These are phyloP conservation scores for Aspergillus leporis DNA, from an alignment of 495 filamentous ascomycete species.

Conservation along the genomic window DNA sequence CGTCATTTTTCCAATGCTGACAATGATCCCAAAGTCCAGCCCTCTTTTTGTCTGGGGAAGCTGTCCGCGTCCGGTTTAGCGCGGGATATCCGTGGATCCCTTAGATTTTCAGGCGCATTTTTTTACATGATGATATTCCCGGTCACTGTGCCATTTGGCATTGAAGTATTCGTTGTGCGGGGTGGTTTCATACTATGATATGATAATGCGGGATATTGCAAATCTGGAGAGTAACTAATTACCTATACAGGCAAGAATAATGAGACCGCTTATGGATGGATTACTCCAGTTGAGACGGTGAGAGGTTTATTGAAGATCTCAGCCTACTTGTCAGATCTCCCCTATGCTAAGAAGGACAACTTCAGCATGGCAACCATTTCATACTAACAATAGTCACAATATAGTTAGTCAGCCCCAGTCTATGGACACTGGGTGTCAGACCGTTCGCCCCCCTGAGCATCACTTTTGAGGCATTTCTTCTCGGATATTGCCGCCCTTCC, in stretches of 20 bases:
- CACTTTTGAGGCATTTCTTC: slow-evolving; percentile 6
- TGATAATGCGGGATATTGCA: slow-evolving; percentile 4
- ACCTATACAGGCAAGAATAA: neutral
- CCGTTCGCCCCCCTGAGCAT: neutral
- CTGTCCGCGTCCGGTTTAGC: slow-evolving; percentile 10
- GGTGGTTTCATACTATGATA: neutral
- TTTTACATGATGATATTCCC: neutral
- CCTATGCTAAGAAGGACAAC: slow-evolving; percentile 1
- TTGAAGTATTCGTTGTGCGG: neutral
- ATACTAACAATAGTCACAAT: neutral
- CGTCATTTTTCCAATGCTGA: slow-evolving; percentile 4
- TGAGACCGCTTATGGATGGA: neutral
- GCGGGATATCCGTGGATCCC: neutral
- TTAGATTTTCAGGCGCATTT: neutral
- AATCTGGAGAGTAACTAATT: neutral
- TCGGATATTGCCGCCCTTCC: neutral
- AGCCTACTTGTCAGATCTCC: slow-evolving; percentile 6
- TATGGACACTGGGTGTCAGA: too few species aligned
- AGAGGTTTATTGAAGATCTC: slow-evolving; percentile 13
- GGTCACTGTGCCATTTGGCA: neutral
- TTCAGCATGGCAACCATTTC: neutral
- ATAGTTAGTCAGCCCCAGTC: too few species aligned
- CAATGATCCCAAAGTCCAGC: slow-evolving; percentile 2
- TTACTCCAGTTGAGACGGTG: slow-evolving; percentile 14
- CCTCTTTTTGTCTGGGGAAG: slow-evolving; percentile 14